phyloP scores from a whole-genome alignment of 1,284 basidiomycete species.

The Schizophyllum amplum region DNA sequence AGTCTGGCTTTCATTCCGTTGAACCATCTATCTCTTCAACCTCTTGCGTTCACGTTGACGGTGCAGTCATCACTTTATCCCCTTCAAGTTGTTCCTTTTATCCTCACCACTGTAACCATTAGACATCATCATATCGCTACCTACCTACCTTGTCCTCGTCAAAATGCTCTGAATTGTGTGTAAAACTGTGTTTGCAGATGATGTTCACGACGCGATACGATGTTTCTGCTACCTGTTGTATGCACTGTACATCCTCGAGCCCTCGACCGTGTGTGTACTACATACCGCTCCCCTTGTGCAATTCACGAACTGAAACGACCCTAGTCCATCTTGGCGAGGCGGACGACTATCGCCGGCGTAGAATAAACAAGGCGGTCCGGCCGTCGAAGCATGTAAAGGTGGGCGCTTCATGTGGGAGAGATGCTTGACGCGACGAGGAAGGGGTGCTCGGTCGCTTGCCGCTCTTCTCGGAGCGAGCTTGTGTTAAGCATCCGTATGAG shows the following conservation, averaged over 20 bases:
- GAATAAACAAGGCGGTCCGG: constrained; percentile 3
- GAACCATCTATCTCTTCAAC: not conserved
- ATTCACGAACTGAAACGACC: not conserved
- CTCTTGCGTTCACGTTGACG: constrained; percentile 4
- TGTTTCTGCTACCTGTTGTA: constrained; percentile 10
- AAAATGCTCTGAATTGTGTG: constrained; percentile 19
- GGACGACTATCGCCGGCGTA: not conserved
- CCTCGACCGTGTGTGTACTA: too few relatives aligned
- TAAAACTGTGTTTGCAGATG: constrained; percentile 12
- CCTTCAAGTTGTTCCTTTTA: not conserved
- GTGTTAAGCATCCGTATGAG: too few relatives aligned
- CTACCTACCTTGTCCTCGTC: constrained; percentile 17
- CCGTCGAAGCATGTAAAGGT: too few relatives aligned
- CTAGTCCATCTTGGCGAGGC: not conserved
- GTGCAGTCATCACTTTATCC: constrained; percentile 3
- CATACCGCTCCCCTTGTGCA: too few relatives aligned
- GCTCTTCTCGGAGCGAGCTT: too few relatives aligned
- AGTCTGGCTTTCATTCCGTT: not conserved
- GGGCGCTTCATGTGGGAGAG: constrained; percentile 1
- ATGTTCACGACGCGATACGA: constrained; percentile 13
- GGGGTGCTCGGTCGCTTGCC: too few relatives aligned
- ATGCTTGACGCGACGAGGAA: too few relatives aligned
- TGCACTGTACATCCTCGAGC: not conserved
- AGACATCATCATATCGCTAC: not conserved
- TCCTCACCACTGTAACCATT: not conserved